A percentile compares a stretch with the other conserved stretches of the same genome.
phyloP scores from a whole-genome alignment of 1,284 basidiomycete genomes.

The Ustilago esculenta region DNA sequence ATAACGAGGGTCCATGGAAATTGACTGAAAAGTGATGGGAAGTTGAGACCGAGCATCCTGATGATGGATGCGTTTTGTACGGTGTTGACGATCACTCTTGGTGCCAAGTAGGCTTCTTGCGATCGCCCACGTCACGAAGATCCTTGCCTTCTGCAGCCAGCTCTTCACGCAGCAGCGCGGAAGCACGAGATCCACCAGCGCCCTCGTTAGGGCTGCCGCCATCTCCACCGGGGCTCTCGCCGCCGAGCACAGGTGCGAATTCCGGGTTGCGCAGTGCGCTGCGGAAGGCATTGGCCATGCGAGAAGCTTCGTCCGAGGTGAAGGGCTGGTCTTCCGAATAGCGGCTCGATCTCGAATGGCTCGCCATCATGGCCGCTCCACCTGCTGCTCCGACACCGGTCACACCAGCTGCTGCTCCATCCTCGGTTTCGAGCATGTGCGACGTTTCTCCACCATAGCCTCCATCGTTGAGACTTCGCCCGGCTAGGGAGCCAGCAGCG shows the following conservation, averaged over 20 bases:
- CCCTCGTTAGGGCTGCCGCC: conserved; percentile 35
- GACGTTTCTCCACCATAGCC: conserved; percentile 31
- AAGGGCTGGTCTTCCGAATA: conserved; percentile 46
- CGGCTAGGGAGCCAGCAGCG: conserved; percentile 37
- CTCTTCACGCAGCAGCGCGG: conserved; percentile 46
- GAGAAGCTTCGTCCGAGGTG: conserved; percentile 54
- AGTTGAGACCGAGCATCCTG: too few species aligned
- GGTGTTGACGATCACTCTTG: conserved; percentile 16
- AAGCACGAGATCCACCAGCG: conserved; percentile 18
- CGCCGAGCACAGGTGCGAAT: conserved; percentile 32
- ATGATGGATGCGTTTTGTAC: neutral
- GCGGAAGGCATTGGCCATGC: conserved; percentile 57
- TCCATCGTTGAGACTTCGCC: conserved; percentile 17
- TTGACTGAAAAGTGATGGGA: neutral
- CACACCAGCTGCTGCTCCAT: conserved; percentile 8
- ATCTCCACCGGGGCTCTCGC: conserved; percentile 27
- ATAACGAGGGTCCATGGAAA: neutral
- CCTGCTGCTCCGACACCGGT: conserved; percentile 19
- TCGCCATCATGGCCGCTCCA: conserved; percentile 28
- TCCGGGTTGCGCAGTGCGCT: conserved; percentile 53
- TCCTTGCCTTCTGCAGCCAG: conserved; percentile 53
- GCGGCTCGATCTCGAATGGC: conserved; percentile 20
- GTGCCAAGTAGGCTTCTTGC: conserved; percentile 52
- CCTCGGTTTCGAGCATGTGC: conserved; percentile 40
- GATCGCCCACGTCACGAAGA: conserved; percentile 43